A percentile compares a stretch with the other conserved stretches of the same genome.
Evolutionary conservation across 1,139 yeast genomes (phyloP).

Genomic region (Debaryomyces sp.): DNA sequence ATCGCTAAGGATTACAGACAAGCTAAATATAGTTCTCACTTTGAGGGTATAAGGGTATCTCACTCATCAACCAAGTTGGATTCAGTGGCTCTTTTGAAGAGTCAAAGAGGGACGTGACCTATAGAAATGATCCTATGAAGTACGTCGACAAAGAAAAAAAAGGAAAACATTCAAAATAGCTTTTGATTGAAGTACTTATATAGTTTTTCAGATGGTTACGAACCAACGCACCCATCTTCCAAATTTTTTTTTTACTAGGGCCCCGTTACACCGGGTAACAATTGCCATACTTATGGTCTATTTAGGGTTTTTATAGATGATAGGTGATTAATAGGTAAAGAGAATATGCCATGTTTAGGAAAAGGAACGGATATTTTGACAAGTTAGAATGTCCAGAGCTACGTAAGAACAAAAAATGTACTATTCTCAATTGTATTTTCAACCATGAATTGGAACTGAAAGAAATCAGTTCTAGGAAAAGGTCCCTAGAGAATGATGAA

Average conservation of each 20-base stretch:
- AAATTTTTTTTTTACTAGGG: neutral
- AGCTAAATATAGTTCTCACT: slow-evolving; percentile 65
- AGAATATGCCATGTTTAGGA: slow-evolving; percentile 23
- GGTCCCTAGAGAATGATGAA: slow-evolving; percentile 1
- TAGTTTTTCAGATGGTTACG: slow-evolving; percentile 12
- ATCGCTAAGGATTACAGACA: slow-evolving; percentile 84
- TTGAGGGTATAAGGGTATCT: slow-evolving; percentile 96
- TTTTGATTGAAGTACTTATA: slow-evolving; percentile 10
- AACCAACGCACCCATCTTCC: slow-evolving; percentile 8
- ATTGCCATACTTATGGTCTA: neutral
- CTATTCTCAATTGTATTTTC: slow-evolving; percentile 33
- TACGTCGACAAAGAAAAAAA: slow-evolving; percentile 54
- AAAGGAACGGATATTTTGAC: slow-evolving; percentile 20
- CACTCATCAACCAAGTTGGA: slow-evolving; percentile 99
- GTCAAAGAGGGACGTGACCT: slow-evolving; percentile 99
- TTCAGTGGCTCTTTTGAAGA: slow-evolving; percentile 99
- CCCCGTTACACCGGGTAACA: slow-evolving; percentile 9
- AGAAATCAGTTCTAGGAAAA: slow-evolving; percentile 4
- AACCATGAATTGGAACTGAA: slow-evolving; percentile 19
- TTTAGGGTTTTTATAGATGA: slow-evolving; percentile 2
- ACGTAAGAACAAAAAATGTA: slow-evolving; percentile 21
- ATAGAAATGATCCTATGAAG: slow-evolving; percentile 99
- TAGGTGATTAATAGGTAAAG: neutral
- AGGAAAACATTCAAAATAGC: slow-evolving; percentile 14
- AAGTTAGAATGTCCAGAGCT: slow-evolving; percentile 30